phyloP scores from a whole-genome alignment of 2,329 filamentous ascomycete genomes.

The Dactylonectria estremocensis region DNA sequence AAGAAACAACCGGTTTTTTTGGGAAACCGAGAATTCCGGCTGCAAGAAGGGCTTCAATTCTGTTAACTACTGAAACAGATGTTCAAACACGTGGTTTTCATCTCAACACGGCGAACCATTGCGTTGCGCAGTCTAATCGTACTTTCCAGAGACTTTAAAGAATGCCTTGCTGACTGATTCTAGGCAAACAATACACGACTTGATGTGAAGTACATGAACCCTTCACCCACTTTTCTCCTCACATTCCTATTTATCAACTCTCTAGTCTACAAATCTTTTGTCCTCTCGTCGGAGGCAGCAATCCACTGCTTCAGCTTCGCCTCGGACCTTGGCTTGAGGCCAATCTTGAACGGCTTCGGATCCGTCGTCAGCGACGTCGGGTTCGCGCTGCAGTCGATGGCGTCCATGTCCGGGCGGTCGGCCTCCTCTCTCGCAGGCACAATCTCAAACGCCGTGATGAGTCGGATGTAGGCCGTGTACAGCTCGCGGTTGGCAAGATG shows the following conservation, averaged over 20 bases:
- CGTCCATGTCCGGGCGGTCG: slow-evolving; percentile 69
- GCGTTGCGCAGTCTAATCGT: no score
- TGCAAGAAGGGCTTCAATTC: no score
- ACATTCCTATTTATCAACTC: no score
- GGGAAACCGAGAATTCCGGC: no score
- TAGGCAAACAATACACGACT: background rate
- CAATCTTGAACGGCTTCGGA: slow-evolving; percentile 73
- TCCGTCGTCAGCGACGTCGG: slow-evolving; percentile 73
- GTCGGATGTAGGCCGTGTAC: slow-evolving; percentile 71
- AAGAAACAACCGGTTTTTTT: no score
- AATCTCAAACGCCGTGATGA: slow-evolving; percentile 73
- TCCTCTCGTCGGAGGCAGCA: slow-evolving; percentile 65
- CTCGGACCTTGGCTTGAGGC: slow-evolving; percentile 60
- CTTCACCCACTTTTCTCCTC: background rate
- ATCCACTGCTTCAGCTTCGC: slow-evolving; percentile 67
- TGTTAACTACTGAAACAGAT: no score
- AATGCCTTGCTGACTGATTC: no score
- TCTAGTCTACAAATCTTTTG: slow-evolving; percentile 54
- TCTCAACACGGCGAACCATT: no score
- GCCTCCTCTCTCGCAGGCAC: slow-evolving; percentile 60
- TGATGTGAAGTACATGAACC: background rate
- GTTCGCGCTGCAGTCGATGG: slow-evolving; percentile 70
- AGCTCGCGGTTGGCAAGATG: slow-evolving; percentile 76
- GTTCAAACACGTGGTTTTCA: no score
- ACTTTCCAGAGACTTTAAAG: no score